phyloP scores from a whole-genome alignment of 2,329 filamentous ascomycete species.

The Pseudogymnoascus sp. region DNA sequence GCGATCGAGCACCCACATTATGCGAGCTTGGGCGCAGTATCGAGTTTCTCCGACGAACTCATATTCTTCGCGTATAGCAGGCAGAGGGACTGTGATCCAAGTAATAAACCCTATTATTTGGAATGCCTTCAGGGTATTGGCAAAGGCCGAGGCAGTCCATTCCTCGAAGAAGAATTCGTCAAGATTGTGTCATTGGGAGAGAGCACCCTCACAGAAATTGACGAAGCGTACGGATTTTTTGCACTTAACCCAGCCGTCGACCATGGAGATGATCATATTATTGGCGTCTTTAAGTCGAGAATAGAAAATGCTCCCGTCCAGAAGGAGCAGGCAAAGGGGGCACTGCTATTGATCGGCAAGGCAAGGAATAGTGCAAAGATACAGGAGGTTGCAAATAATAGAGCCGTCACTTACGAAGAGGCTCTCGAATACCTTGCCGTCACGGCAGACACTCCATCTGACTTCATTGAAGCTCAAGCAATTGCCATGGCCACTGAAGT shows the following conservation, averaged over 20 bases:
- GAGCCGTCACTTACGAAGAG: slow-evolving; percentile 51
- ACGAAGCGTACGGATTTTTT: slow-evolving; percentile 50
- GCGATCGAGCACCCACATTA: slow-evolving; percentile 39
- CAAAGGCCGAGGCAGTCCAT: slow-evolving; percentile 38
- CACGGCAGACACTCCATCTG: slow-evolving; percentile 21
- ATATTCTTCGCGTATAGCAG: slow-evolving; percentile 54
- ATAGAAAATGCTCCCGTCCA: slow-evolving; percentile 44
- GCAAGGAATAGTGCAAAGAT: slow-evolving; percentile 49
- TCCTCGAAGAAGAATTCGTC: slow-evolving; percentile 48
- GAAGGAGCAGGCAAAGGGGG: slow-evolving; percentile 46
- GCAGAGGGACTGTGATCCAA: slow-evolving; percentile 41
- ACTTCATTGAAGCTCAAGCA: slow-evolving; percentile 26
- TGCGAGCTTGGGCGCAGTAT: slow-evolving; percentile 51
- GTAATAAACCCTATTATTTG: slow-evolving; percentile 51
- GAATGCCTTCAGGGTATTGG: slow-evolving; percentile 56
- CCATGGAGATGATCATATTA: slow-evolving; percentile 49
- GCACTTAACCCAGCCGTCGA: slow-evolving; percentile 39
- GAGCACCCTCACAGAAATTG: slow-evolving; percentile 47
- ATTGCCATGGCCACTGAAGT: slow-evolving; percentile 23
- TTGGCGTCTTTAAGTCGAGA: slow-evolving; percentile 51
- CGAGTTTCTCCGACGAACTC: slow-evolving; percentile 53
- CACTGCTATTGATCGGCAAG: slow-evolving; percentile 51
- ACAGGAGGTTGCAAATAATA: slow-evolving; percentile 46
- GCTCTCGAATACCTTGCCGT: slow-evolving; percentile 53
- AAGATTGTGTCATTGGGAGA: slow-evolving; percentile 50